These are phyloP conservation scores for Penicillium pancosmium DNA, from an alignment of 495 filamentous ascomycete genomes.

Conservation along the genomic window DNA sequence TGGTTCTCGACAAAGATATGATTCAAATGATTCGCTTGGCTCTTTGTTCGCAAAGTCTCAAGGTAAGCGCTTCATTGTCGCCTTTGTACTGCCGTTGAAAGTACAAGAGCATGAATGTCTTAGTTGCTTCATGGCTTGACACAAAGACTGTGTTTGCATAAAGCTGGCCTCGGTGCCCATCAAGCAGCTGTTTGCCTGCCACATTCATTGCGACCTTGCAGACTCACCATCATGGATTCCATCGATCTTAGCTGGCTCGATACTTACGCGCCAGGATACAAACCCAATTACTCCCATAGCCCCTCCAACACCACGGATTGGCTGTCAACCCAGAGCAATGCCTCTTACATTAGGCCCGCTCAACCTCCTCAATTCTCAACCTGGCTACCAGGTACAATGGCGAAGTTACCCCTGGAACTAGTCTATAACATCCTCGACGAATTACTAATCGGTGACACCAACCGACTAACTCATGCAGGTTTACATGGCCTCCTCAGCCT, in stretches of 20 bases:
- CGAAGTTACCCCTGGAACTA: slow-evolving; percentile 10
- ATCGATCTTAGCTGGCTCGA: too few species aligned
- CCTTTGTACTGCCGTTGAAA: background rate
- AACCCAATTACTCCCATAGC: background rate
- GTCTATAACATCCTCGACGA: slow-evolving; percentile 15
- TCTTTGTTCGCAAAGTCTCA: background rate
- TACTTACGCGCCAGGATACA: too few species aligned
- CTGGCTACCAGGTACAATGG: slow-evolving; percentile 1
- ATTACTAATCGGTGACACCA: background rate
- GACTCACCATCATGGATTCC: background rate
- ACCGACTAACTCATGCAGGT: slow-evolving; percentile 8
- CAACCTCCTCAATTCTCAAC: background rate
- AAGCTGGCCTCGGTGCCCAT: background rate
- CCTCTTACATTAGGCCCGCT: too few species aligned
- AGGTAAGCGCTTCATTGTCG: background rate
- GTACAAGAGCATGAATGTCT: background rate
- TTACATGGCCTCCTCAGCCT: slow-evolving; percentile 10
- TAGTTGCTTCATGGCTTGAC: background rate
- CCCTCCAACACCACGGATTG: background rate
- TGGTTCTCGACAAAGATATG: background rate
- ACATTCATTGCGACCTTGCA: background rate
- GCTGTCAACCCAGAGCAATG: too few species aligned
- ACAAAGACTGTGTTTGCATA: background rate
- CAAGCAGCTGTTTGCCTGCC: background rate
- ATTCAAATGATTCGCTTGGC: background rate